phyloP scores from a whole-genome alignment of 1,284 basidiomycete species.

The Ustilago trichophora region DNA sequence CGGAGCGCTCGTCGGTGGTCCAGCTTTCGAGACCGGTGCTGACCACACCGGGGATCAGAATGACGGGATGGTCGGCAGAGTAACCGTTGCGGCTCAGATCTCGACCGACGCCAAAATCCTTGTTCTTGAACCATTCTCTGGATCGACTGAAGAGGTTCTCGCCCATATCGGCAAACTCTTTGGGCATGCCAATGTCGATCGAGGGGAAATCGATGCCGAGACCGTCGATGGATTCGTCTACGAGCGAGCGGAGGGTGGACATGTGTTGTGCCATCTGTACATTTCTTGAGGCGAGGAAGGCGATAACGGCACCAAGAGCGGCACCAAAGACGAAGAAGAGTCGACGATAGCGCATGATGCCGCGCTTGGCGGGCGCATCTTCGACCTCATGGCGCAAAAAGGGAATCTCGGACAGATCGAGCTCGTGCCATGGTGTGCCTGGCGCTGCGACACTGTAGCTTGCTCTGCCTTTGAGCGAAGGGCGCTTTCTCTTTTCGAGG shows the following conservation, averaged over 20 bases:
- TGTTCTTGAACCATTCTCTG: conserved; percentile 59
- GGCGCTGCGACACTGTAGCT: conserved; percentile 53
- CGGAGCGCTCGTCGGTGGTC: conserved; percentile 52
- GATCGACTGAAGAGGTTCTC: conserved; percentile 57
- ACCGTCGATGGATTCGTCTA: conserved; percentile 58
- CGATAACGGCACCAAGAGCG: conserved; percentile 47
- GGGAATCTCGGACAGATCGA: conserved; percentile 56
- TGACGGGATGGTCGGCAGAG: conserved; percentile 60
- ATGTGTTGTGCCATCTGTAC: conserved; percentile 54
- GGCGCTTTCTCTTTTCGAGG: conserved; percentile 32
- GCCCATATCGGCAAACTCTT: conserved; percentile 58
- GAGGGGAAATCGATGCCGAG: conserved; percentile 51
- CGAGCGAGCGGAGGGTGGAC: conserved; percentile 29
- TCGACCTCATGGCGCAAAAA: conserved; percentile 43
- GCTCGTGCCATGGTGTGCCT: conserved; percentile 60
- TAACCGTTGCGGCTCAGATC: conserved; percentile 44
- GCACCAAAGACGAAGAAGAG: conserved; percentile 56
- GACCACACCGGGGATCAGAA: conserved; percentile 64
- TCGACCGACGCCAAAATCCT: conserved; percentile 61
- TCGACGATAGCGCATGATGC: conserved; percentile 53
- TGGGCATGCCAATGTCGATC: conserved; percentile 56
- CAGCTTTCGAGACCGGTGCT: conserved; percentile 64
- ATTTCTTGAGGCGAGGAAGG: conserved; percentile 46
- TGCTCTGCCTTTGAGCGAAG: conserved; percentile 29
- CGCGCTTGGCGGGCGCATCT: conserved; percentile 28